These are phyloP conservation scores for Gymnopilus junonius DNA, from an alignment of 768 basidiomycete species.

Conservation along the genomic window DNA sequence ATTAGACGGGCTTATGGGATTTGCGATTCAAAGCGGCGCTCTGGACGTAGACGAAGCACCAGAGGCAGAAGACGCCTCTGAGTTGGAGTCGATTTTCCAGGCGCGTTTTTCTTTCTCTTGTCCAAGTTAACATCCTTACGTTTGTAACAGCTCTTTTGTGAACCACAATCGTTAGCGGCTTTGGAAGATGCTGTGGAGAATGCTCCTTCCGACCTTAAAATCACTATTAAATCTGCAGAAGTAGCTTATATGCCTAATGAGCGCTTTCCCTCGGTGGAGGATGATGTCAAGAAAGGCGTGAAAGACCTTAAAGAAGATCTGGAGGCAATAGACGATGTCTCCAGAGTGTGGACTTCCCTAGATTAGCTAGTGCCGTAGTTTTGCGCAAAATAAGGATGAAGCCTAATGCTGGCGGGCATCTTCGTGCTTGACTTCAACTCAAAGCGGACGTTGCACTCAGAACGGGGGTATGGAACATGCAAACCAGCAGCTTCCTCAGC, in stretches of 20 bases:
- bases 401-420: background rate
- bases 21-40: constrained; percentile 30
- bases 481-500: too few relatives aligned
- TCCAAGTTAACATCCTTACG: background rate
- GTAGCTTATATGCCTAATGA: constrained; percentile 60
- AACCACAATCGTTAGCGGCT: constrained; percentile 18
- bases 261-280: constrained; percentile 30
- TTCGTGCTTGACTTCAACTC: background rate
- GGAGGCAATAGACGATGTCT: constrained; percentile 61
- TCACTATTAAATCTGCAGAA: constrained; percentile 48
- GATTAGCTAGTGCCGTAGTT: constrained; percentile 1
- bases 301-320: constrained; percentile 52
- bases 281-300: constrained; percentile 45
- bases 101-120: background rate
- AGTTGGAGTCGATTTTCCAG: constrained; percentile 4
- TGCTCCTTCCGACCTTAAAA: constrained; percentile 15
- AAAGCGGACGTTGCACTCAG: too few relatives aligned
- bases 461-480: too few relatives aligned
- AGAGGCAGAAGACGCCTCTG: background rate
- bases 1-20: constrained; percentile 41
- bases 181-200: constrained; percentile 21
- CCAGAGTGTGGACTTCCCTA: constrained; percentile 60
- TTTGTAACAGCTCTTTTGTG: constrained; percentile 23
- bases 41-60: constrained; percentile 25
- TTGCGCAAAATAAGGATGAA: background rate